These are phyloP conservation scores for Phlyctochytrium arcticum DNA, from an alignment of 192 early-diverging fungal species.

Conservation along the genomic window DNA sequence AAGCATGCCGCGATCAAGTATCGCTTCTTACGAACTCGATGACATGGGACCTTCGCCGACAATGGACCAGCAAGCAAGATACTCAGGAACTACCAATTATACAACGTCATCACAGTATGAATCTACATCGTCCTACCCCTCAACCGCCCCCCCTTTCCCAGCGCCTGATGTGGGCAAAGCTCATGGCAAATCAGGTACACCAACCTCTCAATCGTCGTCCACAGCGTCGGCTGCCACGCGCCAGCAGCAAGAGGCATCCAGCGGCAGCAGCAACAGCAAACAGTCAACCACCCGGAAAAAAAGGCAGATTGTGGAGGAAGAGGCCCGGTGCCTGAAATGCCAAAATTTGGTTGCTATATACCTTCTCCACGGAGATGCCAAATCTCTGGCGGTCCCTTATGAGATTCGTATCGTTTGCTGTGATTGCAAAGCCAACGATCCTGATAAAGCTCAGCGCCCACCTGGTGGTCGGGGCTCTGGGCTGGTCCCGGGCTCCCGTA, in stretches of 20 bases:
- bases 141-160: not conserved
- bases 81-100: not conserved
- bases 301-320: constrained; percentile 13
- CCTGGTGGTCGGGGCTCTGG: not conserved
- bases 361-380: constrained; percentile 12
- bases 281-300: not conserved
- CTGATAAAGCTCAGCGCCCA: not conserved
- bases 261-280: not conserved
- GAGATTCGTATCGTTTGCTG: constrained; percentile 10
- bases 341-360: not conserved
- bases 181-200: no score
- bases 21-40: not conserved
- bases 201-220: not conserved
- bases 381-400: not conserved
- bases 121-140: not conserved
- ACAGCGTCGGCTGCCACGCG: not conserved
- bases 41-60: no score
- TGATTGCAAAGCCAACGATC: not conserved
- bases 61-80: not conserved
- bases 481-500: constrained; percentile 14
- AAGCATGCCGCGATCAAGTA: not conserved
- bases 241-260: not conserved
- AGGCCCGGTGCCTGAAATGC: constrained; percentile 9
- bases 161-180: no score
- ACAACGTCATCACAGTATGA: not conserved